These are phyloP conservation scores for Alliaria petiolata DNA, from an alignment of 345 rosid genomes.

Conservation along the genomic window DNA sequence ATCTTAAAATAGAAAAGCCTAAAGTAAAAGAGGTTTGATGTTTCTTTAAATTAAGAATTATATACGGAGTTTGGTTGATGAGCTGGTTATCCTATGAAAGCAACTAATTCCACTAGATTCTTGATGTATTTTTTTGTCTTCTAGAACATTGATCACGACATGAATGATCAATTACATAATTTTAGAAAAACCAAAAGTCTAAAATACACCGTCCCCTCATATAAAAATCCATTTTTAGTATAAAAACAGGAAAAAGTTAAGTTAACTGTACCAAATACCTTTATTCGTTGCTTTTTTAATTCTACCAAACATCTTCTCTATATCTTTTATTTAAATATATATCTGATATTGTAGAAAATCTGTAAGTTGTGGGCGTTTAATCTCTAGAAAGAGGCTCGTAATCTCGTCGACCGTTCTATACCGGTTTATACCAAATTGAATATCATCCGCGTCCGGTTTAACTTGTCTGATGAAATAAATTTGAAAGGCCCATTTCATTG, in stretches of 20 bases:
- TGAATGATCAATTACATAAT: background rate
- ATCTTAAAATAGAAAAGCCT: conserved; percentile 16
- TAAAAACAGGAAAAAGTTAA: background rate
- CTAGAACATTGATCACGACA: conserved; percentile 27
- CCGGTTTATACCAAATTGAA: background rate
- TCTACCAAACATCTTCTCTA: background rate
- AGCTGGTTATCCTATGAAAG: conserved; percentile 32
- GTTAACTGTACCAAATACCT: background rate
- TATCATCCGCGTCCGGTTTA: background rate
- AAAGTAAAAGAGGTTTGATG: conserved; percentile 14
- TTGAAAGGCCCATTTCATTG: background rate
- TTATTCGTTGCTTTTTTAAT: background rate
- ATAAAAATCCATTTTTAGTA: background rate
- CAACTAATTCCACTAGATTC: conserved; percentile 34
- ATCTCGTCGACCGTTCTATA: background rate
- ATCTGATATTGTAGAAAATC: background rate
- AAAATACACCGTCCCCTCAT: background rate
- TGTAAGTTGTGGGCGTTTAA: background rate
- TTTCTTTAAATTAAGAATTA: conserved; percentile 1
- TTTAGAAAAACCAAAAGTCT: background rate
- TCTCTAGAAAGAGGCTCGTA: background rate
- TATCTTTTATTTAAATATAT: too few relatives aligned
- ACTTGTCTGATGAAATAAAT: background rate
- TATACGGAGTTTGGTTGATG: conserved; percentile 20
- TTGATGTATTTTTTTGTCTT: conserved; percentile 20